phyloP scores from a whole-genome alignment of 805 yeast genomes.

The Saturnispora serradocipensis region DNA sequence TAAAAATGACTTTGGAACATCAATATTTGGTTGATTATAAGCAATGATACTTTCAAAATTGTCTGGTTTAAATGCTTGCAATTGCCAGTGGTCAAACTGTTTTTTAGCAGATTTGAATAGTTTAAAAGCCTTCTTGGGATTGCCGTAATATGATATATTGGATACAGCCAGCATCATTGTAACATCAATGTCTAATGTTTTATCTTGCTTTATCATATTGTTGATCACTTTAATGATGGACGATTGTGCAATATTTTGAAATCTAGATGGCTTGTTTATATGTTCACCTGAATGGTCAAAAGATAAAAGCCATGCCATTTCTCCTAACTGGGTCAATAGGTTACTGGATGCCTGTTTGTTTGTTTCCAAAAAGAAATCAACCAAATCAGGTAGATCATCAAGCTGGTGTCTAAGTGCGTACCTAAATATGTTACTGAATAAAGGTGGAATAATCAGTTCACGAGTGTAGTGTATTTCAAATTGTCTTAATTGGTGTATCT shows the following conservation, averaged over 20 bases:
- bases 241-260: constrained; percentile 21
- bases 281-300: constrained; percentile 24
- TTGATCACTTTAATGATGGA: constrained; percentile 19
- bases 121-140: constrained; percentile 18
- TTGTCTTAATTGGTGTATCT: constrained; percentile 18
- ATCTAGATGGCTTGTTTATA: constrained; percentile 15
- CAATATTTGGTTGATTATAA: neutral
- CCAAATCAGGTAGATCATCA: constrained; percentile 15
- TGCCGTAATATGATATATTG: constrained; percentile 18
- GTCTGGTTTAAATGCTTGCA: constrained; percentile 25
- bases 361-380: constrained; percentile 15
- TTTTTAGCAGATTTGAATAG: constrained; percentile 23
- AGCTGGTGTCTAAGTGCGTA: constrained; percentile 20
- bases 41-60: constrained; percentile 18
- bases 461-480: constrained; percentile 11
- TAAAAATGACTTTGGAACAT: constrained; percentile 4
- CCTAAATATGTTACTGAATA: constrained; percentile 20
- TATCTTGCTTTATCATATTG: constrained; percentile 11
- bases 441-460: constrained; percentile 21
- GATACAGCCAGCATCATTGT: constrained; percentile 25
- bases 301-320: constrained; percentile 25
- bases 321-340: constrained; percentile 20
- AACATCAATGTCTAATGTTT: constrained; percentile 16
- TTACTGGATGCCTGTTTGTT: constrained; percentile 10
- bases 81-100: constrained; percentile 26